phyloP scores from a whole-genome alignment of 163 green algal species.

The Scenedesmus sp. region DNA sequence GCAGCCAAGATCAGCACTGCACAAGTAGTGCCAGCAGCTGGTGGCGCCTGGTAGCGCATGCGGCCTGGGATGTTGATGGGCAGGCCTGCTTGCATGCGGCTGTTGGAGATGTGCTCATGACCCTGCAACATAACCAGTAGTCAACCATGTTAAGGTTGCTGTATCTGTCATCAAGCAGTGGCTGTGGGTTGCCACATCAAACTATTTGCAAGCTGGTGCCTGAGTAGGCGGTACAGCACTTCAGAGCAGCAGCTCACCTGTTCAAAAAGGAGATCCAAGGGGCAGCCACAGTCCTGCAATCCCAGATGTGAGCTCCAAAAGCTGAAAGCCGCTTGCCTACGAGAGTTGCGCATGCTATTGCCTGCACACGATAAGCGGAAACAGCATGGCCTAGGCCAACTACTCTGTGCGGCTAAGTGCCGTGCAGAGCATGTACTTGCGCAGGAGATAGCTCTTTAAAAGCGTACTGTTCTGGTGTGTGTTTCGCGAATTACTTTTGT shows the following conservation, averaged over 20 bases:
- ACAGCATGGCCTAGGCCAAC: neutral
- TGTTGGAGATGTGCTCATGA: too few relatives aligned
- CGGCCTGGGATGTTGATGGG: neutral
- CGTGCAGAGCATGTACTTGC: too few relatives aligned
- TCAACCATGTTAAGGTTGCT: neutral
- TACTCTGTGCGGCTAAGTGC: neutral
- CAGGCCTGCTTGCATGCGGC: neutral
- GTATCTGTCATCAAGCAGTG: neutral
- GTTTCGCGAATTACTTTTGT: too few relatives aligned
- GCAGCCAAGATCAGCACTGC: neutral
- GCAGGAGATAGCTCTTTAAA: too few relatives aligned
- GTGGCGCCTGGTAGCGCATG: neutral
- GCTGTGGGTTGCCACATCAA: neutral
- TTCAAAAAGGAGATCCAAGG: neutral
- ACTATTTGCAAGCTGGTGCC: neutral
- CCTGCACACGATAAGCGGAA: neutral
- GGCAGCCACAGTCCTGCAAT: neutral
- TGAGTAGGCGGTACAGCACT: neutral
- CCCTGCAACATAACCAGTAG: neutral
- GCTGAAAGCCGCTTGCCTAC: neutral
- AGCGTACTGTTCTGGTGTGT: too few relatives aligned
- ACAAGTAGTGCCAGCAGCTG: neutral
- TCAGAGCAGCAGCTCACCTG: neutral
- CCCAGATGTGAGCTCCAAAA: neutral
- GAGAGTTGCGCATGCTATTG: neutral